phyloP scores from a whole-genome alignment of 73 alveolate genomes.

The Paramecium biaurelia region DNA sequence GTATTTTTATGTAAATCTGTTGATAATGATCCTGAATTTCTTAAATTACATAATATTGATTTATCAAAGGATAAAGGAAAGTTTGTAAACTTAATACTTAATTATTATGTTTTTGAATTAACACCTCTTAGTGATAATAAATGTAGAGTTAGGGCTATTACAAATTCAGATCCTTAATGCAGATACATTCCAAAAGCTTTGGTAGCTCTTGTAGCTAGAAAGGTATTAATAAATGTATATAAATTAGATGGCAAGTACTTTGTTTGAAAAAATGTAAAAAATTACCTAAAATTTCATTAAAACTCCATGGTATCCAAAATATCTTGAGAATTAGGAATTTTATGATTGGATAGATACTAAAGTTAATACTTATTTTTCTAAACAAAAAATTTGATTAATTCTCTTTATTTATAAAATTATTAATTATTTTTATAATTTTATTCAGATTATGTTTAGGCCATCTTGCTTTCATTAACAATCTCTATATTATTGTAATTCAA shows the following conservation, averaged over 20 bases:
- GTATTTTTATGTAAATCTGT: slow-evolving; percentile 40
- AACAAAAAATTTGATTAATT: neutral
- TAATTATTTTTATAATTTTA: neutral
- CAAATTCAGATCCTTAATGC: slow-evolving; percentile 24
- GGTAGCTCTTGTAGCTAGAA: slow-evolving; percentile 28
- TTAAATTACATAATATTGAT: neutral
- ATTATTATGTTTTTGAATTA: slow-evolving; percentile 18
- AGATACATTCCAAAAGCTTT: slow-evolving; percentile 6
- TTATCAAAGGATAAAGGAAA: slow-evolving; percentile 12
- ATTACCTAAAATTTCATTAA: neutral
- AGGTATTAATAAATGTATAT: neutral
- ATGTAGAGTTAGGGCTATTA: slow-evolving; percentile 37
- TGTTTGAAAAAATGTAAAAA: slow-evolving; percentile 32
- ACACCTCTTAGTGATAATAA: slow-evolving; percentile 13
- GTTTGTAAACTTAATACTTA: neutral
- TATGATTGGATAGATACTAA: neutral
- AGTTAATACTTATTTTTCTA: neutral
- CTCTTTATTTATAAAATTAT: neutral
- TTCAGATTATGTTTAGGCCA: neutral
- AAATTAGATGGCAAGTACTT: slow-evolving; percentile 12
- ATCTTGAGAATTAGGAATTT: neutral
- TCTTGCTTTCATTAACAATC: neutral
- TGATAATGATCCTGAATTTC: slow-evolving; percentile 36
- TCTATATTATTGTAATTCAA: neutral
- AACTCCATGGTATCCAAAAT: slow-evolving; percentile 13